Evolutionary conservation across 345 rosid species (phyloP).

Genomic region (Limnanthes douglasii): DNA sequence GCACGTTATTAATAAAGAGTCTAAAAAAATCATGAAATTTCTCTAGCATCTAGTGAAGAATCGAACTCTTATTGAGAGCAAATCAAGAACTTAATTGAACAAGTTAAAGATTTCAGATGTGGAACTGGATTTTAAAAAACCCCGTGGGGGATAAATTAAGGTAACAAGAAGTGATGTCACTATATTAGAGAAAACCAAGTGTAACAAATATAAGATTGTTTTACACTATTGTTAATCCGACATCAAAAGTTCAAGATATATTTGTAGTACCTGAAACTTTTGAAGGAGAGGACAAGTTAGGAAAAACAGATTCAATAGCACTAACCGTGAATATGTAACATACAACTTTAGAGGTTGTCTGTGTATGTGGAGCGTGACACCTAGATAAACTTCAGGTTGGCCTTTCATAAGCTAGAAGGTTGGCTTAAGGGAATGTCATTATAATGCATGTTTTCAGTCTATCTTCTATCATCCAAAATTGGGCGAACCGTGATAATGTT

Average conservation of each 20-base stretch:
- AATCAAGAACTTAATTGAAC: constrained; percentile 35
- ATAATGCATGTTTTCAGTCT: no score
- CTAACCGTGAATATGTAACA: constrained; percentile 14
- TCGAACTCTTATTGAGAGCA: constrained; percentile 39
- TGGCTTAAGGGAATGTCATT: no score
- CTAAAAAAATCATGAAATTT: no score
- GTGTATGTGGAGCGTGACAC: no score
- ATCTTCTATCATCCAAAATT: no score
- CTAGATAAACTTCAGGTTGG: no score
- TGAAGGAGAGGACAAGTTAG: constrained; percentile 11
- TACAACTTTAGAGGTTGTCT: constrained; percentile 16
- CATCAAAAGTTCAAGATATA: constrained; percentile 36
- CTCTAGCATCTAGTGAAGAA: constrained; percentile 14
- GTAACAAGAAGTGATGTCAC: constrained; percentile 12
- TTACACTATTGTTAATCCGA: constrained; percentile 8
- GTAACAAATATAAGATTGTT: constrained; percentile 2
- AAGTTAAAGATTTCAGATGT: constrained; percentile 33
- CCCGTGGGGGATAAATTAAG: constrained; percentile 4
- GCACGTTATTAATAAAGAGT: constrained; percentile 17
- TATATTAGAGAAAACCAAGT: constrained; percentile 11
- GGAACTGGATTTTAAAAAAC: constrained; percentile 18
- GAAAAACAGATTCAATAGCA: constrained; percentile 6
- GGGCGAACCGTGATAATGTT: no score
- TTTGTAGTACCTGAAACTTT: constrained; percentile 23
- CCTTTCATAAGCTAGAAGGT: no score